Evolutionary conservation across 139 green algal genomes (phyloP).

Genomic region (Pseudopediastrum boryanum): DNA sequence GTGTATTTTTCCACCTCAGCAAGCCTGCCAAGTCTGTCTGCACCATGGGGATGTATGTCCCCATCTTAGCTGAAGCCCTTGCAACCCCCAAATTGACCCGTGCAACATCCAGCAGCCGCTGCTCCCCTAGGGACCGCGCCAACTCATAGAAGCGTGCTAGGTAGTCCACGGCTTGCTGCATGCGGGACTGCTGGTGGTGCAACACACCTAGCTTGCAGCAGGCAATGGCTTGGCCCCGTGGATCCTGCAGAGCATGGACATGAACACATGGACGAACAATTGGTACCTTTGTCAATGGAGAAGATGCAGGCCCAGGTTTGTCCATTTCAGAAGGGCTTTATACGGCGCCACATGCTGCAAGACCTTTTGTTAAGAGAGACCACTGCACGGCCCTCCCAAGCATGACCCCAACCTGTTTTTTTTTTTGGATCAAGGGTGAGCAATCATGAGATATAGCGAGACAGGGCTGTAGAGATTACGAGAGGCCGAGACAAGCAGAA

Average conservation of each 20-base stretch:
- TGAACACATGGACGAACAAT: too few relatives aligned
- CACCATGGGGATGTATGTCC: constrained; percentile 55
- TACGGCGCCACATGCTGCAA: background rate
- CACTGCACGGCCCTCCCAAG: background rate
- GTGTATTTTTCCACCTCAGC: constrained; percentile 45
- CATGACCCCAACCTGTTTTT: background rate
- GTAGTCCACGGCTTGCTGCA: constrained; percentile 54
- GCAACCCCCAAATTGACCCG: constrained; percentile 74
- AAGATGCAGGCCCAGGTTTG: background rate
- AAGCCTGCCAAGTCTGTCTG: constrained; percentile 52
- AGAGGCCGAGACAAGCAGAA: too few relatives aligned
- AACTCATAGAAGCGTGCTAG: constrained; percentile 84
- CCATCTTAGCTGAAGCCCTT: constrained; percentile 50
- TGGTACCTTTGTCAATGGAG: background rate
- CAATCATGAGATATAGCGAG: too few relatives aligned
- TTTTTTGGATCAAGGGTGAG: background rate
- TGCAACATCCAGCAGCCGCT: constrained; percentile 63
- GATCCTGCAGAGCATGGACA: constrained; percentile 48
- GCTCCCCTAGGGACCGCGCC: constrained; percentile 50
- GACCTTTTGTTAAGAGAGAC: background rate
- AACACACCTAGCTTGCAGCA: constrained; percentile 75
- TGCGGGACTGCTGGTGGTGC: constrained; percentile 57
- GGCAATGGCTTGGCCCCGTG: constrained; percentile 60
- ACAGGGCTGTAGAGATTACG: too few relatives aligned
- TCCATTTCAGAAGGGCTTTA: too few relatives aligned